Conservation (phyloP, 305 asterid species). For the Fraxinus velutina region DNA sequence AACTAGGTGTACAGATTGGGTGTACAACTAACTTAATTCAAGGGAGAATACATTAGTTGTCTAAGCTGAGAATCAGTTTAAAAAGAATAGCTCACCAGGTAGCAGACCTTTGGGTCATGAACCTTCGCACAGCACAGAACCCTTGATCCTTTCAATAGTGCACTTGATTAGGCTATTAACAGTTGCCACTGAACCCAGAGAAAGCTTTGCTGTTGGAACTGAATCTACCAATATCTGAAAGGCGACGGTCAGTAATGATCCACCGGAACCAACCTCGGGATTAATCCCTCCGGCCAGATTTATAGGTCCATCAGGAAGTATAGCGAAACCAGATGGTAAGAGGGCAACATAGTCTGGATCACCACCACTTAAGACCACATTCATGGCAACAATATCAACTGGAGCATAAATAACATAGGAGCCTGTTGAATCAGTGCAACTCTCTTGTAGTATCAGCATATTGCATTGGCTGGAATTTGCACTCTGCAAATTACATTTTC, state of each 20-base stretch:
- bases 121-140: slow-evolving; percentile 58
- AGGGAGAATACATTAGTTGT: not conserved
- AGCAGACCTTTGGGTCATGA: slow-evolving; percentile 33
- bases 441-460: slow-evolving; percentile 88
- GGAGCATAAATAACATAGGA: slow-evolving; percentile 90
- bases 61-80: not conserved
- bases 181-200: slow-evolving; percentile 87
- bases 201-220: slow-evolving; percentile 83
- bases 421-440: slow-evolving; percentile 71
- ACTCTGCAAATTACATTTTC: slow-evolving; percentile 43
- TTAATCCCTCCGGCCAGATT: slow-evolving; percentile 24
- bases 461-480: slow-evolving; percentile 89
- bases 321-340: slow-evolving; percentile 86
- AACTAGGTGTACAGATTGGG: too few species aligned
- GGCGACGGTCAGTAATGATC: slow-evolving; percentile 85
- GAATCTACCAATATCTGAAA: slow-evolving; percentile 88
- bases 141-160: slow-evolving; percentile 88
- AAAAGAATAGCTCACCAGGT: not conserved
- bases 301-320: slow-evolving; percentile 69
- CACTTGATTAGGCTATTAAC: slow-evolving; percentile 93
- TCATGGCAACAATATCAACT: slow-evolving; percentile 82
- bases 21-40: not conserved
- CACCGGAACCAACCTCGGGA: slow-evolving; percentile 53
- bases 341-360: slow-evolving; percentile 95
- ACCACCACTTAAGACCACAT: slow-evolving; percentile 80